Evolutionary conservation across 108 stramenopile species (phyloP).

Genomic region (Skeletonema costatum): DNA sequence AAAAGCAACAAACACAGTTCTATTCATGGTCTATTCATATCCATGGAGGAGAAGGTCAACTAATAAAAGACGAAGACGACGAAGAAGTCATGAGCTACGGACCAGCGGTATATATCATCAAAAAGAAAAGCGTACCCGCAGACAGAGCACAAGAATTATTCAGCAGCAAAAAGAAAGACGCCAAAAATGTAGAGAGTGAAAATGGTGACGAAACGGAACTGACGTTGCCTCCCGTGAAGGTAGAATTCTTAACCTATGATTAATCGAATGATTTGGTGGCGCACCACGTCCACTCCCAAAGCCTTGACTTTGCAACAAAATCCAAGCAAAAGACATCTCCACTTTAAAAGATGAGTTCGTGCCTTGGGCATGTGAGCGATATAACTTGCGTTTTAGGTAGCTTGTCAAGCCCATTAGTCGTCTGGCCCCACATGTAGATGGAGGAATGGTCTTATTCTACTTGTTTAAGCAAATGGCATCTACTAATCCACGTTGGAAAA

Average conservation of each 20-base stretch:
- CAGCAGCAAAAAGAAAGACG: background rate
- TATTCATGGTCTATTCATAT: slow-evolving; percentile 72
- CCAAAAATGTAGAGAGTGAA: background rate
- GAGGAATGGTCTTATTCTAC: no score
- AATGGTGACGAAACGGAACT: background rate
- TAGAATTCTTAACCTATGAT: background rate
- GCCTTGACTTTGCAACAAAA: no score
- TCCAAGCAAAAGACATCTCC: no score
- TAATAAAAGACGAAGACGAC: slow-evolving; percentile 30
- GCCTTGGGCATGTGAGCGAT: no score
- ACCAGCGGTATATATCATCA: slow-evolving; percentile 24
- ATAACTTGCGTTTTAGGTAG: no score
- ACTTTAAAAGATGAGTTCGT: no score
- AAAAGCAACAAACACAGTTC: background rate
- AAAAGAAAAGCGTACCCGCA: slow-evolving; percentile 4
- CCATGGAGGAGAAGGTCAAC: slow-evolving; percentile 67
- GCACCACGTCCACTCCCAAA: no score
- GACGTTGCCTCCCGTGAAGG: background rate
- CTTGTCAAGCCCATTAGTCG: no score
- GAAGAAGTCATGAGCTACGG: slow-evolving; percentile 29
- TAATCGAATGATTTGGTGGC: background rate
- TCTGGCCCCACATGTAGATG: no score
- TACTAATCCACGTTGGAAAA: no score
- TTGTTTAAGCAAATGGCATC: no score
- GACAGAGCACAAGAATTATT: background rate